phyloP scores from a whole-genome alignment of 768 basidiomycete genomes.

The Agrocybe praecox region DNA sequence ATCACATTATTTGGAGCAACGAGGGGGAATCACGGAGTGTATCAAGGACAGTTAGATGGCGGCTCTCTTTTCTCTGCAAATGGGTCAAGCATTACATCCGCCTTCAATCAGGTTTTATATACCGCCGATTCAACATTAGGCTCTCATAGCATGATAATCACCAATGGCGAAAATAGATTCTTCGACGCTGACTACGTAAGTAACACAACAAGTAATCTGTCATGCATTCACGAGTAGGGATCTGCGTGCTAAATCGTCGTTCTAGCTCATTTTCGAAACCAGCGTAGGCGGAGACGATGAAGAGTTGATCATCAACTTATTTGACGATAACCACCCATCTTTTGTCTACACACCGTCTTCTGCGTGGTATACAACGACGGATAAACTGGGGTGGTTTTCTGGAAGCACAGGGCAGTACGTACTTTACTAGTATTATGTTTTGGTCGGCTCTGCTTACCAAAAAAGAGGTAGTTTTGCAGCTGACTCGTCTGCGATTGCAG shows the following conservation, averaged over 20 bases:
- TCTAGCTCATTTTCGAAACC: slow-evolving; percentile 17
- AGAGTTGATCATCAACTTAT: slow-evolving; percentile 20
- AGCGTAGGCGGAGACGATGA: slow-evolving; percentile 20
- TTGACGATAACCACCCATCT: slow-evolving; percentile 34
- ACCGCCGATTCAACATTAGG: slow-evolving; percentile 4
- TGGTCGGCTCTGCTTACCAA: too few relatives aligned
- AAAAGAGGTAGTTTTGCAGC: not conserved
- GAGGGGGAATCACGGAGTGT: slow-evolving; percentile 20
- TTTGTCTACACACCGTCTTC: slow-evolving; percentile 36
- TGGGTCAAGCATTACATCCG: not conserved
- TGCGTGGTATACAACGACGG: slow-evolving; percentile 34
- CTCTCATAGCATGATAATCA: slow-evolving; percentile 15
- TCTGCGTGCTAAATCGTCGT: not conserved
- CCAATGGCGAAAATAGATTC: slow-evolving; percentile 12
- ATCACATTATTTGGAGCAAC: slow-evolving; percentile 18
- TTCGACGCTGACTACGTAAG: slow-evolving; percentile 22
- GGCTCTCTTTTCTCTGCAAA: not conserved
- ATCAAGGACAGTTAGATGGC: slow-evolving; percentile 8
- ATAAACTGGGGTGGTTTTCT: slow-evolving; percentile 34
- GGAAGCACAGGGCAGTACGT: slow-evolving; percentile 47
- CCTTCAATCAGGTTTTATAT: slow-evolving; percentile 16
- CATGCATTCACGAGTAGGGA: not conserved
- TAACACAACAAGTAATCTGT: not conserved
- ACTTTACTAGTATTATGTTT: not conserved
- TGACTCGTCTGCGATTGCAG: not conserved